Base-by-base conservation (phyloP, 2,329 filamentous ascomycete genomes). In the Hypoxylon sp. region DNA sequence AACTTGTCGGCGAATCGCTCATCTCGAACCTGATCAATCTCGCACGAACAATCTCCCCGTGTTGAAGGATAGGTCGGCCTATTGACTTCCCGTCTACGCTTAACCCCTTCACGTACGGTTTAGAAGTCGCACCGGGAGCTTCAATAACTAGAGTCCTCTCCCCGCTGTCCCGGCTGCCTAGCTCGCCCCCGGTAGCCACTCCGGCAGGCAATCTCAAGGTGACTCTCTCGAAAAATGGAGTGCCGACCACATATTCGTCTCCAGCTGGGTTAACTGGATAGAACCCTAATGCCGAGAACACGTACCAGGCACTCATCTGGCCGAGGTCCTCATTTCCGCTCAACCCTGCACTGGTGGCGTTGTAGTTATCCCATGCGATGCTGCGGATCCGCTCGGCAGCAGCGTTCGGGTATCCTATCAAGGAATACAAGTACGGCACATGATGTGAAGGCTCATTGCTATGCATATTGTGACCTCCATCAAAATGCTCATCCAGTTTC, bases 291-390 rank as follows among this genome's bases (percentile, higher is more conserved):
- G 81, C 79, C 0, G 80, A 81, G 57, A 83, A 82, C 3, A 83
- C 72, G 54, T 82, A 83, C 81, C 81, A 84, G 0, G 81, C 80
- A 62, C 80, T 83, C 81, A 83, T 84, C 73, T 84, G 81, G 1
- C 81, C 81, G 2, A 84, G 72, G 67, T 84, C 81, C 64, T 84
- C 82, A 63, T 83, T 84, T 0, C 82, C 82, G 32, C 79, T 78
- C 0, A 84, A 66, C 0, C 82, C 81, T 0, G 79, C 77, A 36
- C 80, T 78, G 0, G 81, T 83, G 7, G 80, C 78, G 38, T 83
- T 83, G 49, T 82, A 83, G 20, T 82, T 78, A 11, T 73, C 68
- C 72, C 72, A 78, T 2, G 80, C 79, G 32, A 82, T 73, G 0
- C 68, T 60, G 4, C 80, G 74, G 4, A 81, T 76, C 6, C 76